Percentiles rank a stretch among this genome's conserved stretches.
Evolutionary conservation across 345 rosid species (phyloP).

Genomic region (Arabidopsis arenosa): DNA sequence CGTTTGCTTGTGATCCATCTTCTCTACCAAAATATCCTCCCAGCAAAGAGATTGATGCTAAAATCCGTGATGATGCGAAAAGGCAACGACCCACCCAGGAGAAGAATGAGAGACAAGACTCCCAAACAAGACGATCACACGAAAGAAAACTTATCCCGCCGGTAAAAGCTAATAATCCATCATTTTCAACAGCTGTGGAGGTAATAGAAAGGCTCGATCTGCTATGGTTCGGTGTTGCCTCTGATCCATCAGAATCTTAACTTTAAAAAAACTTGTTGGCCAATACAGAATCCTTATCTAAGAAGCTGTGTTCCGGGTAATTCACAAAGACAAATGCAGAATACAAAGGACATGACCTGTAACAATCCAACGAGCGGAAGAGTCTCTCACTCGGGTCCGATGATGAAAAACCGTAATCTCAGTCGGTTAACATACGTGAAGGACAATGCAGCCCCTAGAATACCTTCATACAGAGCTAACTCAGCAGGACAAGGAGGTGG

Average conservation of each 20-base stretch:
- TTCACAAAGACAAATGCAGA: slow-evolving; percentile 41
- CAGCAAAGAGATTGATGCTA: slow-evolving; percentile 95
- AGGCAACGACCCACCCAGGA: slow-evolving; percentile 41
- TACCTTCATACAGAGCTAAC: slow-evolving; percentile 32
- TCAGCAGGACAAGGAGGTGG: slow-evolving; percentile 30
- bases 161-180: slow-evolving; percentile 38
- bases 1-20: slow-evolving; percentile 89
- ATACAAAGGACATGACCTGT: slow-evolving; percentile 32
- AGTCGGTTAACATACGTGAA: slow-evolving; percentile 32
- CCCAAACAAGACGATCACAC: slow-evolving; percentile 38
- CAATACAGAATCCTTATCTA: slow-evolving; percentile 45
- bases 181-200: slow-evolving; percentile 34
- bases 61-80: slow-evolving; percentile 78
- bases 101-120: slow-evolving; percentile 44
- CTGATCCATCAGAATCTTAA: slow-evolving; percentile 25
- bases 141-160: slow-evolving; percentile 37
- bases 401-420: slow-evolving; percentile 40
- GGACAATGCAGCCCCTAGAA: slow-evolving; percentile 36
- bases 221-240: slow-evolving; percentile 44
- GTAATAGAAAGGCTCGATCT: slow-evolving; percentile 39
- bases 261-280: slow-evolving; percentile 35
- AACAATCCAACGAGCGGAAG: slow-evolving; percentile 32
- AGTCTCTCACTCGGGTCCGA: slow-evolving; percentile 42
- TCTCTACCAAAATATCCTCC: slow-evolving; percentile 94
- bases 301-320: slow-evolving; percentile 38